Base-by-base conservation (phyloP, 2,329 filamentous ascomycete genomes). In the Malbranchea cinnamomea region DNA sequence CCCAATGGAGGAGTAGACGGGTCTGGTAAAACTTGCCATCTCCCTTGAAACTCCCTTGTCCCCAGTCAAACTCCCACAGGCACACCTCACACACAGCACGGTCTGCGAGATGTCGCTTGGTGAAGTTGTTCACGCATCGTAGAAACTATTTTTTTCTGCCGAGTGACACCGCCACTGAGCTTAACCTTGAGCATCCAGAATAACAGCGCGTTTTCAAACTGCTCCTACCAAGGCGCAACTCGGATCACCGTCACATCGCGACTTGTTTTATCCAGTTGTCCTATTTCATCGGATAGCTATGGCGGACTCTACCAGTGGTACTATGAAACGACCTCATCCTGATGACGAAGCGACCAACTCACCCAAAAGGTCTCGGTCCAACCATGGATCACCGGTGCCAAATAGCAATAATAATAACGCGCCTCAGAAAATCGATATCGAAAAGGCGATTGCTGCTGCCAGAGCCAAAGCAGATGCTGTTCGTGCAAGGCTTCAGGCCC, bases 1-100 rank as follows among this genome's bases (percentile, higher is more conserved):
- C 52, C 78, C 71, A 48, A 98, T 78, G 50, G 75, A 67, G 48
- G 84, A 91, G 41, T 79, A 68, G 39, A 93, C 71, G 25, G 89
- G 85, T 50, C 85, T 80, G 38, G 79, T 46, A 32, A 60, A 59
- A 34, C 46, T 58, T 41, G 57, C 54, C 58, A 62, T 62, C 23
- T 7, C 20, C 11, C 11, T 22, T 22, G 7, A 7, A 5, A 12
- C 20, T 22, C 7, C 20, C 15, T 3, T 29, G 21, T 18, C 31
- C 26, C 26, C 31, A 22, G 20, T 22, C 20, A 11, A 22, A 22
- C 20, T 22, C n/a, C n/a, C n/a, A n/a, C n/a, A n/a, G n/a, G n/a
- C n/a, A n/a, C n/a, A n/a, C n/a, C n/a, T n/a, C n/a, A n/a, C n/a
- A n/a, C n/a, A n/a, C n/a, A n/a, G n/a, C n/a, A 11, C 20, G 17